Conservation (phyloP, 345 rosid species). For the Eucalyptus regnans region DNA sequence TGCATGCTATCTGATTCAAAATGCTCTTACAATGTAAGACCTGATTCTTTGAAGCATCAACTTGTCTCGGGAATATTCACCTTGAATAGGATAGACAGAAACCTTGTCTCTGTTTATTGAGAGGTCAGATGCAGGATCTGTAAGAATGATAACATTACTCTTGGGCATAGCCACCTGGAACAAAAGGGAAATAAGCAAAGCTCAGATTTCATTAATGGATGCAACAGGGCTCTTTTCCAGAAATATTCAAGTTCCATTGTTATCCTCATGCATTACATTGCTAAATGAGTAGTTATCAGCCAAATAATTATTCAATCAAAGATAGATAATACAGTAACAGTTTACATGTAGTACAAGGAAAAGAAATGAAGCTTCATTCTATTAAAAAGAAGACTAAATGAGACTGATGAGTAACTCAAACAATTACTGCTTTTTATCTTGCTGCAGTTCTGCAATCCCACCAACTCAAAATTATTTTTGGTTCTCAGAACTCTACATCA, state of each 20-base stretch:
- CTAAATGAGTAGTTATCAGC: neutral
- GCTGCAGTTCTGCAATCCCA: neutral
- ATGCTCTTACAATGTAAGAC: constrained; percentile 97
- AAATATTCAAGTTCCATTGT: neutral
- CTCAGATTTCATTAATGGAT: neutral
- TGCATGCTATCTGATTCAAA: neutral
- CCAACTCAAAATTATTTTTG: neutral
- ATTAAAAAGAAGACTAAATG: neutral
- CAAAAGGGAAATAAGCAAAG: neutral
- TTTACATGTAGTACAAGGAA: neutral
- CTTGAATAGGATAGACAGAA: constrained; percentile 49
- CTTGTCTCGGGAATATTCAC: constrained; percentile 77
- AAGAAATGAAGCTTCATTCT: neutral
- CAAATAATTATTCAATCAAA: neutral
- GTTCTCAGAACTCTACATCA: neutral
- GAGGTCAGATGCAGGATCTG: constrained; percentile 82
- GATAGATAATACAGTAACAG: neutral
- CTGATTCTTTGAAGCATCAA: constrained; percentile 98
- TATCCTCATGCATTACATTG: neutral
- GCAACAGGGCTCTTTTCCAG: neutral
- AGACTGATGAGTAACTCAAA: neutral
- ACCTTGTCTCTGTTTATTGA: constrained; percentile 36
- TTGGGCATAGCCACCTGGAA: constrained; percentile 71
- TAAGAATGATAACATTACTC: constrained; percentile 59
- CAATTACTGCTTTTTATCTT: neutral